phyloP scores from a whole-genome alignment of 192 early-diverging fungal genomes.

The Coemansia sp. region DNA sequence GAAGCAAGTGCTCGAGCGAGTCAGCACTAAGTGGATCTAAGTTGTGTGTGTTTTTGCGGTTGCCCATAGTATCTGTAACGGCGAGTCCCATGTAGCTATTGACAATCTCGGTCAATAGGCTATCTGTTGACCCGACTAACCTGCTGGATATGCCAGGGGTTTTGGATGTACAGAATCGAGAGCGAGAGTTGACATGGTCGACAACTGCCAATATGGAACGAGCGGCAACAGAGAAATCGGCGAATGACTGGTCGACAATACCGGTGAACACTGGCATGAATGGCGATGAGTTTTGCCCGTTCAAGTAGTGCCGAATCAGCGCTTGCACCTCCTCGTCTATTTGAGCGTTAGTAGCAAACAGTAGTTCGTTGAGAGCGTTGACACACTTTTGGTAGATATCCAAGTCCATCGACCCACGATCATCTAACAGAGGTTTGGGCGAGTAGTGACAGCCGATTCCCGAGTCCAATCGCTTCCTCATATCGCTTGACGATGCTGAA shows the following conservation, averaged over 20 bases:
- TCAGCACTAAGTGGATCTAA: constrained; percentile 10
- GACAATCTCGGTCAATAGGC: constrained; percentile 33
- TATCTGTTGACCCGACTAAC: constrained; percentile 20
- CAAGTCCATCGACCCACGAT: too few relatives aligned
- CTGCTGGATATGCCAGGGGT: not conserved
- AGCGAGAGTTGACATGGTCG: constrained; percentile 7
- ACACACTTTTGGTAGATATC: constrained; percentile 19
- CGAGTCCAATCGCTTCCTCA: constrained; percentile 1
- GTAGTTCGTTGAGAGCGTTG: constrained; percentile 38
- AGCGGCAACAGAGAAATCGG: constrained; percentile 31
- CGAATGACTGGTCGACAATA: constrained; percentile 29
- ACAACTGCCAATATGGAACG: constrained; percentile 23
- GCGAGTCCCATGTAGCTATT: constrained; percentile 21
- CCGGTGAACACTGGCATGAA: constrained; percentile 29
- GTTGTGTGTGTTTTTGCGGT: constrained; percentile 6
- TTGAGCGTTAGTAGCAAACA: constrained; percentile 45
- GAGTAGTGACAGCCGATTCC: not conserved
- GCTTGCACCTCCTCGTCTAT: constrained; percentile 30
- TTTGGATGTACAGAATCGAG: not conserved
- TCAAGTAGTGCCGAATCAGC: constrained; percentile 30
- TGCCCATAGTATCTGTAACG: not conserved
- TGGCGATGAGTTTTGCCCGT: constrained; percentile 9
- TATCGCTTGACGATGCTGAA: not conserved
- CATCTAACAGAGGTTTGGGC: not conserved
- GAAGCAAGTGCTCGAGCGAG: constrained; percentile 14